A percentile compares a stretch with the other conserved stretches of the same genome.
Conservation (phyloP, 2,329 filamentous ascomycete genomes). For the Stagonosporopsis cucurbitacearum region DNA sequence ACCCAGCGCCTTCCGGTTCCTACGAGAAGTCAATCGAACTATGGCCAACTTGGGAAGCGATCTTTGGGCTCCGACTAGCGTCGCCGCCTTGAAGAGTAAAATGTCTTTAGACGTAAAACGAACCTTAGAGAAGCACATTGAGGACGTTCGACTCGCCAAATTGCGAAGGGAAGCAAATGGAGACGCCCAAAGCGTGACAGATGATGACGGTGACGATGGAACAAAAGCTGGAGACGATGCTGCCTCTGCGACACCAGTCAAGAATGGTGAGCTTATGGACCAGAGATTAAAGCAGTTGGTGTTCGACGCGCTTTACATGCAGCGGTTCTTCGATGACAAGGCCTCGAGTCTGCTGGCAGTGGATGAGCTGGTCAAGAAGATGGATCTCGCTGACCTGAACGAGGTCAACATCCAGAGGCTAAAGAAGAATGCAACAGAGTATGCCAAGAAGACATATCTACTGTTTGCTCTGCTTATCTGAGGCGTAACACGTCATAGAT, state of each 20-base stretch:
- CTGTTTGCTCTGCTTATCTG: slow-evolving; percentile 75
- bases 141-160: slow-evolving; percentile 17
- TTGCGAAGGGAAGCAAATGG: background rate
- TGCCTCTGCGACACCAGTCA: slow-evolving; percentile 16
- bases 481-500: background rate
- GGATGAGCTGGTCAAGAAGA: slow-evolving; percentile 33
- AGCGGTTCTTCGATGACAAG: slow-evolving; percentile 29
- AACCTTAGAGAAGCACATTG: slow-evolving; percentile 44
- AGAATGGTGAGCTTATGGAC: slow-evolving; percentile 22
- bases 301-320: slow-evolving; percentile 55
- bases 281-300: slow-evolving; percentile 48
- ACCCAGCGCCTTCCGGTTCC: slow-evolving; percentile 72
- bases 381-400: slow-evolving; percentile 56
- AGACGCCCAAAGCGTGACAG: slow-evolving; percentile 5
- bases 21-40: slow-evolving; percentile 67
- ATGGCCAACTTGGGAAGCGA: slow-evolving; percentile 79
- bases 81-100: slow-evolving; percentile 66
- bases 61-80: slow-evolving; percentile 77
- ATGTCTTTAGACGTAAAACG: slow-evolving; percentile 60
- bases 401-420: slow-evolving; percentile 61
- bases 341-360: slow-evolving; percentile 34
- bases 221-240: slow-evolving; percentile 18
- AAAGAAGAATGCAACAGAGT: slow-evolving; percentile 70
- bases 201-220: background rate
- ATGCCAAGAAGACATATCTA: slow-evolving; percentile 82